Evolutionary conservation across 1,284 basidiomycete species (phyloP).

Genomic region (Meira miltonrushii): DNA sequence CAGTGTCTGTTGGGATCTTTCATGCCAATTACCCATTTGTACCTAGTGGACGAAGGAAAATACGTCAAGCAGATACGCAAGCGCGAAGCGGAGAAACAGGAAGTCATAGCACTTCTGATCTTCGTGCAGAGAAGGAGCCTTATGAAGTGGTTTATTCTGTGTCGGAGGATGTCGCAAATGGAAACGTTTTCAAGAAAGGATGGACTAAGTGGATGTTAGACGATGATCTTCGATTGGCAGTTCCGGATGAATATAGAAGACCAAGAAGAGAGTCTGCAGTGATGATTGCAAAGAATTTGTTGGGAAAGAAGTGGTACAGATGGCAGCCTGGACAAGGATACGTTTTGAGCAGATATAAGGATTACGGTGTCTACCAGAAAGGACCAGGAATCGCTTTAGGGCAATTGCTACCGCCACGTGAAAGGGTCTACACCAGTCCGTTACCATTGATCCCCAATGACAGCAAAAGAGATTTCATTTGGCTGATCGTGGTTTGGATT

Average conservation of each 20-base stretch:
- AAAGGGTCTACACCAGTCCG: background rate
- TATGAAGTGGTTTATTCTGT: too few species aligned
- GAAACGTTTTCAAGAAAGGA: constrained; percentile 9
- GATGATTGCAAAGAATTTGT: background rate
- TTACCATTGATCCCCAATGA: constrained; percentile 10
- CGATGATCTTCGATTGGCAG: constrained; percentile 9
- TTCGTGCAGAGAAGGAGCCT: too few species aligned
- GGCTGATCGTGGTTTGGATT: background rate
- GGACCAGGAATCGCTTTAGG: constrained; percentile 13
- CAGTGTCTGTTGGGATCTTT: constrained; percentile 2
- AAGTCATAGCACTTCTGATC: too few species aligned
- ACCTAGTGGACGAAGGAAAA: constrained; percentile 4
- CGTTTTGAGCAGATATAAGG: constrained; percentile 8
- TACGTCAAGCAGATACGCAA: too few species aligned
- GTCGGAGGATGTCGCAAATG: background rate
- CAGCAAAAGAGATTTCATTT: constrained; percentile 10
- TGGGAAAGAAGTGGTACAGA: constrained; percentile 12
- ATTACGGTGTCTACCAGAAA: constrained; percentile 1
- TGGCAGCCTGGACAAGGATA: constrained; percentile 13
- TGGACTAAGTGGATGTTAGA: constrained; percentile 10
- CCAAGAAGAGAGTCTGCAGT: background rate
- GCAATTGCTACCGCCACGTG: constrained; percentile 6
- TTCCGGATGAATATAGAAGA: constrained; percentile 12
- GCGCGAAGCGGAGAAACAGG: too few species aligned
- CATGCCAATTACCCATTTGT: constrained; percentile 1